Evolutionary conservation across 2,329 filamentous ascomycete species (phyloP).

Genomic region (Zasmidium citrigriseum): DNA sequence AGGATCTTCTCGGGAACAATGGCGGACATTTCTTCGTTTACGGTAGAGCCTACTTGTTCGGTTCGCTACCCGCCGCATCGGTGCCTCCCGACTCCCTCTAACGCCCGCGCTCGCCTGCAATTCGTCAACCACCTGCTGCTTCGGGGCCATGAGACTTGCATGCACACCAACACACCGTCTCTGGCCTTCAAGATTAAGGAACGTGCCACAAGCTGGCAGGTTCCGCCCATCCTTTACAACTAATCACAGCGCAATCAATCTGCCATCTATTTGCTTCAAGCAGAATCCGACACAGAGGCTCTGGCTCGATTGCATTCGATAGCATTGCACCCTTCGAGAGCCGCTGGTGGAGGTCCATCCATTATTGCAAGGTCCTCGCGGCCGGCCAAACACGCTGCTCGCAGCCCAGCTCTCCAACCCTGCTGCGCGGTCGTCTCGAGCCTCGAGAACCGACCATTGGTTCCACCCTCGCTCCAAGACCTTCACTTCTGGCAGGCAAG

Average conservation of each 20-base stretch:
- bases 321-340: conserved; percentile 17
- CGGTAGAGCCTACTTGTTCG: conserved; percentile 20
- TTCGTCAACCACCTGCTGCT: conserved; percentile 26
- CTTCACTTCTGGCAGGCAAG: conserved; percentile 10
- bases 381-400: conserved; percentile 14
- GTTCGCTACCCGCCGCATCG: conserved; percentile 20
- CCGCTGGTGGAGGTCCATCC: conserved; percentile 17
- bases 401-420: conserved; percentile 20
- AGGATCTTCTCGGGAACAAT: conserved; percentile 26
- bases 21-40: conserved; percentile 27
- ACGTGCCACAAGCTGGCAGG: conserved; percentile 24
- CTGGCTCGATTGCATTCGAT: conserved; percentile 15
- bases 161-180: conserved; percentile 24
- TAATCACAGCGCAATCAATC: conserved; percentile 28
- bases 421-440: conserved; percentile 17
- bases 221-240: conserved; percentile 21
- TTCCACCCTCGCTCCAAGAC: conserved; percentile 16
- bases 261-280: conserved; percentile 27
- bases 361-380: conserved; percentile 17
- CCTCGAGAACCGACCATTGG: conserved; percentile 19
- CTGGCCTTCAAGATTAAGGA: conserved; percentile 30
- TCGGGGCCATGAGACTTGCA: conserved; percentile 22
- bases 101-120: conserved; percentile 23
- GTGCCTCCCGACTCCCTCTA: conserved; percentile 20
- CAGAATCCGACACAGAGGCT: conserved; percentile 21